phyloP scores from a whole-genome alignment of 2,329 filamentous ascomycete genomes.

The Ophiostoma australiae region DNA sequence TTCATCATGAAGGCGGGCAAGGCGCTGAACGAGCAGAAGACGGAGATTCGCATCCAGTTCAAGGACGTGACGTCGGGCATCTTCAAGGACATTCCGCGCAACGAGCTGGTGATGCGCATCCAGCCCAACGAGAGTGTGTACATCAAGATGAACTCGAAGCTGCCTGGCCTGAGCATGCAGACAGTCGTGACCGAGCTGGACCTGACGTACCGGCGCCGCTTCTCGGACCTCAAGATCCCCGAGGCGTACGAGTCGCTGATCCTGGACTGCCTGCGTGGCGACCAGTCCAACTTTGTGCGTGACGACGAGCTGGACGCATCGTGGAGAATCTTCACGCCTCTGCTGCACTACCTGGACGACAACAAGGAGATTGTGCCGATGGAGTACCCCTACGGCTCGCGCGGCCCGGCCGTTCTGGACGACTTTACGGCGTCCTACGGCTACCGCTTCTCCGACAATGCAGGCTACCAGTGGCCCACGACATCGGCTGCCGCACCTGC shows the following conservation, averaged over 20 bases:
- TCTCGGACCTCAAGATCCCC: constrained; percentile 98
- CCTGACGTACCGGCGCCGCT: constrained; percentile 93
- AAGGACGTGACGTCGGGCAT: constrained; percentile 99
- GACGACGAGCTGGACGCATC: constrained; percentile 95
- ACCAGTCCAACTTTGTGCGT: constrained; percentile 98
- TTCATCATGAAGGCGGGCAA: constrained; percentile 99
- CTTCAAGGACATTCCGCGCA: constrained; percentile 98
- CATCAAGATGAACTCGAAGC: constrained; percentile 99
- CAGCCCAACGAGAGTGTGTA: constrained; percentile 99
- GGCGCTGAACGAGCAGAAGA: constrained; percentile 98
- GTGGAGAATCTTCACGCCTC: constrained; percentile 97
- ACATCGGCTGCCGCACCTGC: constrained; percentile 54
- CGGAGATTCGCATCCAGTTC: constrained; percentile 98
- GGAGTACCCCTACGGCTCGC: constrained; percentile 98
- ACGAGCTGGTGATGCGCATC: constrained; percentile 98
- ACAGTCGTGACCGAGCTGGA: constrained; percentile 98
- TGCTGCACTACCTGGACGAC: constrained; percentile 96
- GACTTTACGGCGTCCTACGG: constrained; percentile 98
- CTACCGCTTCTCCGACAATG: constrained; percentile 97
- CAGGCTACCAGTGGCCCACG: constrained; percentile 91
- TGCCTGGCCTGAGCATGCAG: constrained; percentile 98
- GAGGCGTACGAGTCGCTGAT: constrained; percentile 98
- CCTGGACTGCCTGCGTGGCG: constrained; percentile 93
- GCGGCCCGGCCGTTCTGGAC: constrained; percentile 90
- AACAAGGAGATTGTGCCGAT: constrained; percentile 99